These are phyloP conservation scores for Beauveria caledonica DNA, from an alignment of 2,329 filamentous ascomycete species.

Conservation along the genomic window DNA sequence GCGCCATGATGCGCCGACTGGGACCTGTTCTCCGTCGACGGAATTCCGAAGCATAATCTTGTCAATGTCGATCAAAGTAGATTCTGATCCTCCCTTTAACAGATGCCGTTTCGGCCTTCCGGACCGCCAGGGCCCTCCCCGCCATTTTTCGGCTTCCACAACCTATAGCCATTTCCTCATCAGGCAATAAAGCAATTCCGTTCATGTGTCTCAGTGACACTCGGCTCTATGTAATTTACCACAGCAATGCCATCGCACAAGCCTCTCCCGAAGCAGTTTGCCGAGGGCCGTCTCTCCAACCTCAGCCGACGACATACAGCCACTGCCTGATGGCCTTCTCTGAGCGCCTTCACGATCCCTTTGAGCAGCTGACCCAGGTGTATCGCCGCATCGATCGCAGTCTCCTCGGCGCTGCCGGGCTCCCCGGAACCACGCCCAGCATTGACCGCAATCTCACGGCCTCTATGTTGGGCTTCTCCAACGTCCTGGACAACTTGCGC, in stretches of 20 bases:
- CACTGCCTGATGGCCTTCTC: slow-evolving; percentile 6
- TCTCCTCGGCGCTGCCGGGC: slow-evolving; percentile 8
- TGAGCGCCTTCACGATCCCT: slow-evolving; percentile 11
- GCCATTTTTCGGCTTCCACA: background rate
- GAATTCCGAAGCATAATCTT: background rate
- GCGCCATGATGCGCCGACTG: background rate
- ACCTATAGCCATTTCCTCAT: background rate
- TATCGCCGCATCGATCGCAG: slow-evolving; percentile 9
- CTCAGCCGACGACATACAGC: background rate
- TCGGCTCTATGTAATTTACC: background rate
- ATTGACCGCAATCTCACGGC: slow-evolving; percentile 10
- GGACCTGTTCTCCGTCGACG: background rate
- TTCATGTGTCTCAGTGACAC: too few species aligned
- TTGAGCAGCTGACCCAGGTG: slow-evolving; percentile 7
- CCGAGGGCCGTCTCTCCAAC: slow-evolving; percentile 4
- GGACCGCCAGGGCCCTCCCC: background rate
- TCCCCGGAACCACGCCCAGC: slow-evolving; percentile 5
- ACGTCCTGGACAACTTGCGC: slow-evolving; percentile 1
- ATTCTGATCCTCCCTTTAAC: background rate
- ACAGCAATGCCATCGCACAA: slow-evolving; percentile 1
- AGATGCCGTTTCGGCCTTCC: background rate
- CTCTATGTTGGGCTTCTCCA: slow-evolving; percentile 2
- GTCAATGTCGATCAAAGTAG: too few species aligned
- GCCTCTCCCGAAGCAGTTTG: background rate
- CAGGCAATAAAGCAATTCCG: background rate